Evolutionary conservation across 805 yeast genomes (phyloP).

Genomic region (Metschnikowia chrysomelidarum): DNA sequence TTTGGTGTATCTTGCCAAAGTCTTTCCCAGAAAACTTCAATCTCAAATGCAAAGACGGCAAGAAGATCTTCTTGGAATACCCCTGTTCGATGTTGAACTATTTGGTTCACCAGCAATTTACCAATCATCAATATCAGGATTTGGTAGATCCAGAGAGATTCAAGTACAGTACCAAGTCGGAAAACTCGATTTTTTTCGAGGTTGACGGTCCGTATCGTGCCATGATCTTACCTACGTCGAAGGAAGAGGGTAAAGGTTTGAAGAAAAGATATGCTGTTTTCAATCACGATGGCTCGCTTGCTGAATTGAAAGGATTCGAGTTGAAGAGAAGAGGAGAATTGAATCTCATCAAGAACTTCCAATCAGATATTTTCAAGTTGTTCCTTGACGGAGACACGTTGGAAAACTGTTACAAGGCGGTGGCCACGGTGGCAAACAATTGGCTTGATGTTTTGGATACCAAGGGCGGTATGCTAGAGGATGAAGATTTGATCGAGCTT

Average conservation of each 20-base stretch:
- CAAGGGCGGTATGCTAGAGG: conserved; percentile 82
- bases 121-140: conserved; percentile 93
- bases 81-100: conserved; percentile 97
- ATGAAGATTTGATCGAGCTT: conserved; percentile 88
- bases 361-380: conserved; percentile 87
- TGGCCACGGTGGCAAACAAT: conserved; percentile 88
- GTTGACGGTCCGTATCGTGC: conserved; percentile 99
- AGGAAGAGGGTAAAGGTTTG: conserved; percentile 95
- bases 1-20: conserved; percentile 96
- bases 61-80: conserved; percentile 73
- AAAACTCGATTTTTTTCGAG: conserved; percentile 94
- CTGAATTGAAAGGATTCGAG: conserved; percentile 96
- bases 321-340: conserved; percentile 95
- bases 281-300: conserved; percentile 88
- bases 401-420: conserved; percentile 80
- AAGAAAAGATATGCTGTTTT: conserved; percentile 97
- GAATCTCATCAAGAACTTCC: conserved; percentile 90
- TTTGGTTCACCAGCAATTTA: conserved; percentile 84
- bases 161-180: conserved; percentile 75
- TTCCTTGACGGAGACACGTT: conserved; percentile 83
- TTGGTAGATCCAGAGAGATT: conserved; percentile 65
- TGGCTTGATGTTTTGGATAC: conserved; percentile 95
- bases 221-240: conserved; percentile 94
- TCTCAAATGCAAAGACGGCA: conserved; percentile 73
- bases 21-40: conserved; percentile 89